Evolutionary conservation across 1,284 basidiomycete species (phyloP).

Genomic region (Erythrobasidium hasegawianum): DNA sequence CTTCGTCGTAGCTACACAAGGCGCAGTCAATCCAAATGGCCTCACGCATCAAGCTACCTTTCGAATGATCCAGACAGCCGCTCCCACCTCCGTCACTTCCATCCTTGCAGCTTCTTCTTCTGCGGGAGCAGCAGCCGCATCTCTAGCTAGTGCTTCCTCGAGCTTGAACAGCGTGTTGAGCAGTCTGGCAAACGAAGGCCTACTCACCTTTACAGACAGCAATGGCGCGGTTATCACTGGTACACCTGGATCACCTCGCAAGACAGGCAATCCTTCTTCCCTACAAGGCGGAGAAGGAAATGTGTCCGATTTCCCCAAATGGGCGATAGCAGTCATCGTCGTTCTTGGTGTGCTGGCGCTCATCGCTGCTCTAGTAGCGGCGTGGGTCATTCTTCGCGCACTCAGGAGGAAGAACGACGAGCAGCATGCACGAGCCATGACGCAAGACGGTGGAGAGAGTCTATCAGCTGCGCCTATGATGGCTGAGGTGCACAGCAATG

Average conservation of each 20-base stretch:
- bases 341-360: conserved; percentile 75
- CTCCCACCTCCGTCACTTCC: conserved; percentile 35
- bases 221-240: neutral
- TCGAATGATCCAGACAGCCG: conserved; percentile 57
- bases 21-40: conserved; percentile 56
- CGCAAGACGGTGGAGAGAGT: conserved; percentile 49
- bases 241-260: neutral
- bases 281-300: conserved; percentile 55
- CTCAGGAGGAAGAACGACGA: conserved; percentile 55
- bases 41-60: conserved; percentile 65
- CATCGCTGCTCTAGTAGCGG: conserved; percentile 60
- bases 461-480: conserved; percentile 45
- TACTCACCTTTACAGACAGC: conserved; percentile 5
- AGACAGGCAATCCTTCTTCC: conserved; percentile 7
- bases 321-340: conserved; percentile 83
- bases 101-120: conserved; percentile 39
- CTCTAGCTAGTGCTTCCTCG: conserved; percentile 8
- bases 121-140: conserved; percentile 8
- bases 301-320: conserved; percentile 60
- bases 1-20: conserved; percentile 63
- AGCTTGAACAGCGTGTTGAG: conserved; percentile 1
- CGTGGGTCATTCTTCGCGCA: conserved; percentile 65
- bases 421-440: conserved; percentile 55
- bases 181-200: neutral
- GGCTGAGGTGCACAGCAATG: conserved; percentile 15